Conservation (phyloP, 2,329 filamentous ascomycete genomes). For the Sporothrix globosa region DNA sequence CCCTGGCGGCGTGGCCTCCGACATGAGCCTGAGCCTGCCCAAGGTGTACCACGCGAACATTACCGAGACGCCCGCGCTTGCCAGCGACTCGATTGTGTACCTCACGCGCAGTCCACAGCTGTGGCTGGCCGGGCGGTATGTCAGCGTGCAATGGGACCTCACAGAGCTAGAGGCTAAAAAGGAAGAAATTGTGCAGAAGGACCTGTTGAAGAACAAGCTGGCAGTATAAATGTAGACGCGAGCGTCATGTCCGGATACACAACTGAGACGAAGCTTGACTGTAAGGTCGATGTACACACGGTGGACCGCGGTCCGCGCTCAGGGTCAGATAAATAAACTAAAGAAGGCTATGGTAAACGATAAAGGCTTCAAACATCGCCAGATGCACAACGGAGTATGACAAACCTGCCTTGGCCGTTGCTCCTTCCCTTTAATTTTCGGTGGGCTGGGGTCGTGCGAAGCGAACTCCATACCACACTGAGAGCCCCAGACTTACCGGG, state of each 20-base stretch:
- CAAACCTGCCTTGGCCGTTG: too few relatives aligned
- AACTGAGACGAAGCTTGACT: too few relatives aligned
- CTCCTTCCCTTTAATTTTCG: not conserved
- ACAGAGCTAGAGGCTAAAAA: conserved; percentile 48
- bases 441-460: conserved; percentile 11
- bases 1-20: conserved; percentile 47
- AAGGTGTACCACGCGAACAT: conserved; percentile 34
- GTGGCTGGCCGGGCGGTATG: conserved; percentile 52
- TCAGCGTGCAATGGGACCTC: conserved; percentile 54
- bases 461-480: too few relatives aligned
- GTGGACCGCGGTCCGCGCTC: not conserved
- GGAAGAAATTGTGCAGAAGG: conserved; percentile 46
- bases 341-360: not conserved
- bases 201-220: conserved; percentile 25
- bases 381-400: too few relatives aligned
- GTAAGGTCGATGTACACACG: too few relatives aligned
- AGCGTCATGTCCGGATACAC: too few relatives aligned
- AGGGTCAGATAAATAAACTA: not conserved
- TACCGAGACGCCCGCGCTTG: conserved; percentile 46
- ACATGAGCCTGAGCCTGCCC: conserved; percentile 36
- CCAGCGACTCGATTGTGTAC: conserved; percentile 51
- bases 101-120: conserved; percentile 48
- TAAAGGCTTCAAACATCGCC: too few relatives aligned
- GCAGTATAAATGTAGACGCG: not conserved
- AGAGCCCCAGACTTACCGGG: conserved; percentile 10